Conservation (phyloP, 768 basidiomycete genomes). For the Russula vinacea region DNA sequence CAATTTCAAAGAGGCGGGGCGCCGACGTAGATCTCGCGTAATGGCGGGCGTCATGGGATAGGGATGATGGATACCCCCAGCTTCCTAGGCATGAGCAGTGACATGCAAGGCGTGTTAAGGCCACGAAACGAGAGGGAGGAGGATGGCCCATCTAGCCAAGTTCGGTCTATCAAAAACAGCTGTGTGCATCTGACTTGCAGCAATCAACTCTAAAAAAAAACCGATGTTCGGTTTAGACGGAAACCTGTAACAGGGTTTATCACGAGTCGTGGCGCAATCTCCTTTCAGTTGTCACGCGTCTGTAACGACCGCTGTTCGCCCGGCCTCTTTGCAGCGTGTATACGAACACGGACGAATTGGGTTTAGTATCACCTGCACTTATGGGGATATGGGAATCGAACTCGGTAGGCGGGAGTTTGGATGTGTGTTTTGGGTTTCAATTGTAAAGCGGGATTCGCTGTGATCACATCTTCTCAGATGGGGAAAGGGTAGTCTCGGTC, state of each 20-base stretch:
- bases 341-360: constrained; percentile 5
- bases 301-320: neutral
- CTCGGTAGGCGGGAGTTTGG: neutral
- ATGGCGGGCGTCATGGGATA: neutral
- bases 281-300: neutral
- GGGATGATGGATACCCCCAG: neutral
- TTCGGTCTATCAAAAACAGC: too few relatives aligned
- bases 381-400: neutral
- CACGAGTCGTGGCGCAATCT: neutral
- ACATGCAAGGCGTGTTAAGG: neutral
- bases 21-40: constrained; percentile 8
- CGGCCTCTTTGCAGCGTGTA: neutral
- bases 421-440: neutral
- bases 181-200: neutral
- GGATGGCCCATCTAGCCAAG: neutral
- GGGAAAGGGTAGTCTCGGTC: too few relatives aligned
- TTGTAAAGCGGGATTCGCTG: neutral
- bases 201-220: neutral
- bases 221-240: neutral
- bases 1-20: neutral
- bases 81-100: neutral
- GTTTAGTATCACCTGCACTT: neutral
- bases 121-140: neutral
- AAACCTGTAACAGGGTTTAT: neutral
- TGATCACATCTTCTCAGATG: neutral